Evolutionary conservation across 768 basidiomycete genomes (phyloP), one percentile per base, ranked within the genome.

Genomic region (Lyophyllum semitale): DNA sequence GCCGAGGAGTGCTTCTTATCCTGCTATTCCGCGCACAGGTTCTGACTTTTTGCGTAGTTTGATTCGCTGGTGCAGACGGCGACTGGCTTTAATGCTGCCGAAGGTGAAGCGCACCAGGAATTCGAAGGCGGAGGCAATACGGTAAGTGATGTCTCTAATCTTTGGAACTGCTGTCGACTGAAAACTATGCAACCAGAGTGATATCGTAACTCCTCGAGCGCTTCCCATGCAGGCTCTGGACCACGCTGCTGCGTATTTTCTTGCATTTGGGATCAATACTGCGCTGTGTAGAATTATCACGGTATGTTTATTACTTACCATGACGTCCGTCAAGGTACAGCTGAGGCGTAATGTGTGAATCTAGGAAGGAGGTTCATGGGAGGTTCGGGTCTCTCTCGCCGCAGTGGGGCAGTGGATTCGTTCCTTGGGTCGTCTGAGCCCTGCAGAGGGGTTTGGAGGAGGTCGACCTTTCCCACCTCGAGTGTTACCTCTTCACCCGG

Each of bases 11-110:
- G 65, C 2, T n/a, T 27, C 17, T 44, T 46, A 33, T 37, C 27
- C 8, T 25, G 29, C 40, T 18, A 40, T 7, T 49, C 17, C 20
- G 18, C 49, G n/a, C 37, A 18, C 12, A 27, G 53, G 25, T 11
- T 8, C 32, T 58, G n/a, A 57, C 26, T 18, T 26, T 27, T 4
- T 22, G 35, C 6, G 3, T n/a, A 85, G 84, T 87, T 86, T 53
- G 84, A 88, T 60, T 86, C 84, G 1, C 71, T 87, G 2, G 81
- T 85, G 0, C 84, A 88, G 68, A 84, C 82, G 0, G 82, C 82
- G 2, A 78, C 77, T 0, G 85, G 85, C 0, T 81, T 85, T 65
- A 85, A 84, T 49, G 62, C 70, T n/a, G 79, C 80, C 7, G 85
- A 88, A 68, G 82, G 73, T 2, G 68, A 75, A 47, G 81, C 81